A percentile compares a stretch with the other conserved stretches of the same genome.
Conservation (phyloP, 352 stramenopile species). For the Pythium insidiosum region DNA sequence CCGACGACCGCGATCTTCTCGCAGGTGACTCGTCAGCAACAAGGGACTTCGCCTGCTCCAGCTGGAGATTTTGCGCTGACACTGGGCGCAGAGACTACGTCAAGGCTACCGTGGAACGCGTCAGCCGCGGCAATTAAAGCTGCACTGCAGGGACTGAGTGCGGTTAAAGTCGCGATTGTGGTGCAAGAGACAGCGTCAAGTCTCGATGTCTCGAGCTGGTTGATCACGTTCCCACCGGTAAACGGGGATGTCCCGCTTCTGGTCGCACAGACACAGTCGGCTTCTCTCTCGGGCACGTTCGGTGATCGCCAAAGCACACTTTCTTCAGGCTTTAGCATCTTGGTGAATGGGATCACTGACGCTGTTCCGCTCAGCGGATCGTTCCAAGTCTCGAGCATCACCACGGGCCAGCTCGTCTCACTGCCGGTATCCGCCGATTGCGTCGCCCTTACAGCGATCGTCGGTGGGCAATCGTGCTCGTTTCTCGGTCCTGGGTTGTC, state of each 20-base stretch:
- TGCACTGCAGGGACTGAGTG: conserved; percentile 7
- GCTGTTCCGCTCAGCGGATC: conserved; percentile 14
- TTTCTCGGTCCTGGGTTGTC: conserved; percentile 18
- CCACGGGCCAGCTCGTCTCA: conserved; percentile 6
- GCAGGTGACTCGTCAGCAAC: neutral
- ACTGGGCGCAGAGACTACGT: conserved; percentile 12
- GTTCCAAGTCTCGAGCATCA: conserved; percentile 17
- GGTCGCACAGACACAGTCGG: conserved; percentile 1
- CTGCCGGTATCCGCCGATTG: conserved; percentile 8
- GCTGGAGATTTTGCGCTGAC: conserved; percentile 9
- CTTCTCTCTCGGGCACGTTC: conserved; percentile 7
- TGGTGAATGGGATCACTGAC: conserved; percentile 5
- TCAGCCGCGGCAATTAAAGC: conserved; percentile 7
- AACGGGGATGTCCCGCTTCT: conserved; percentile 18
- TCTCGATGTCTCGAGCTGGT: no score
- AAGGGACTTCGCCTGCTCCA: conserved; percentile 5
- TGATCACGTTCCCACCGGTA: conserved; percentile 20
- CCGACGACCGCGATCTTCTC: neutral
- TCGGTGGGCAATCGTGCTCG: conserved; percentile 16
- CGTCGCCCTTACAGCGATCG: conserved; percentile 3
- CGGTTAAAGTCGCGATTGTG: conserved; percentile 16
- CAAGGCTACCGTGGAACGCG: conserved; percentile 14
- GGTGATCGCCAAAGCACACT: conserved; percentile 19
- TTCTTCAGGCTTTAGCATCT: conserved; percentile 15
- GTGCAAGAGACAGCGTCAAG: conserved; percentile 2